Conservation (phyloP, 495 filamentous ascomycete genomes). For the Tetracladium setigerum region DNA sequence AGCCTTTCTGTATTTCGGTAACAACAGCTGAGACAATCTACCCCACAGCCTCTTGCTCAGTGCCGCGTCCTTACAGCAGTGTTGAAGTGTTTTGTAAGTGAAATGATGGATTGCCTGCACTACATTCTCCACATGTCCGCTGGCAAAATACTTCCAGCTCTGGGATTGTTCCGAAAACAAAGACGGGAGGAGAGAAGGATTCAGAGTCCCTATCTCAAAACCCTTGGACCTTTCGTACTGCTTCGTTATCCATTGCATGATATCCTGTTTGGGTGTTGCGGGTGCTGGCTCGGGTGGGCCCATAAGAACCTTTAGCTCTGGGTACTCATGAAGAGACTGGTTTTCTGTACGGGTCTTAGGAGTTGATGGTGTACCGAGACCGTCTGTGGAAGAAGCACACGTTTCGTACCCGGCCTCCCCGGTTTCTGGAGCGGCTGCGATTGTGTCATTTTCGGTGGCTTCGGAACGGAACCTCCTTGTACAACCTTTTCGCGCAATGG, state of each 20-base stretch:
- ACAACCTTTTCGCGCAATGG: neutral
- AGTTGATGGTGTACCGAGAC: neutral
- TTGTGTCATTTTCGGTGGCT: no score
- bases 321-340: neutral
- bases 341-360: neutral
- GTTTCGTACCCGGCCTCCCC: no score
- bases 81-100: conserved; percentile 23
- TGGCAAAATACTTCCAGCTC: conserved; percentile 33
- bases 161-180: conserved; percentile 35
- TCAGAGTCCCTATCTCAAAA: conserved; percentile 17
- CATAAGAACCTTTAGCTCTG: neutral
- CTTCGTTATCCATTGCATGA: conserved; percentile 9
- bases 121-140: conserved; percentile 35
- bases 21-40: conserved; percentile 26
- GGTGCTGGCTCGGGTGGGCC: neutral
- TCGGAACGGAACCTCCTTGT: no score
- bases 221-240: conserved; percentile 7
- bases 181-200: conserved; percentile 26
- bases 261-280: neutral
- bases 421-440: no score
- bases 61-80: conserved; percentile 23
- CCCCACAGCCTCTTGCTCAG: conserved; percentile 22
- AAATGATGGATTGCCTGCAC: conserved; percentile 35
- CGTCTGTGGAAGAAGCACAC: no score
- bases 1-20: conserved; percentile 28